Conservation (phyloP, 805 yeast genomes). For the Saturnispora gosingensis region DNA sequence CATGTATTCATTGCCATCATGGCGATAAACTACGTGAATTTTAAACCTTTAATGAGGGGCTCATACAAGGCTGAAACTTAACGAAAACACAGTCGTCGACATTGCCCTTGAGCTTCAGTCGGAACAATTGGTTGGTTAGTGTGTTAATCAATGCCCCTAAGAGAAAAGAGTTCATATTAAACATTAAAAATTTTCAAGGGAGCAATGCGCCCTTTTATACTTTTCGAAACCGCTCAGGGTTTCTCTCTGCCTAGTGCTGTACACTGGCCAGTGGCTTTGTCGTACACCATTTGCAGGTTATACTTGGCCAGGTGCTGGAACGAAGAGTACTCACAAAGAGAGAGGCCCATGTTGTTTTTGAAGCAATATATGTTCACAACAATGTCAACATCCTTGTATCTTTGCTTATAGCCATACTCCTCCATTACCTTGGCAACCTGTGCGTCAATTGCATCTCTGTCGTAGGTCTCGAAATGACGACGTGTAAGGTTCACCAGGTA, state of each 20-base stretch:
- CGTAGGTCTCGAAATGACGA: slow-evolving; percentile 68
- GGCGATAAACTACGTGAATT: background rate
- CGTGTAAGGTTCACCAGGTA: slow-evolving; percentile 79
- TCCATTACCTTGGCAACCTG: slow-evolving; percentile 32
- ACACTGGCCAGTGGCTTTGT: slow-evolving; percentile 24
- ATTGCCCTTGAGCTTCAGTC: slow-evolving; percentile 37
- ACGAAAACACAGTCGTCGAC: slow-evolving; percentile 46
- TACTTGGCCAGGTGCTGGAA: slow-evolving; percentile 56
- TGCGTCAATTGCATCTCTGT: slow-evolving; percentile 63
- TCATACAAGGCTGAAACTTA: slow-evolving; percentile 60
- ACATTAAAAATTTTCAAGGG: background rate
- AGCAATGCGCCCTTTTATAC: background rate
- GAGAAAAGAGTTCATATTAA: background rate
- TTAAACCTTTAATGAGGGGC: slow-evolving; percentile 16
- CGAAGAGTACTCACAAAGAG: slow-evolving; percentile 60
- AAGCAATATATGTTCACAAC: slow-evolving; percentile 80
- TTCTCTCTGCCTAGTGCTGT: slow-evolving; percentile 7
- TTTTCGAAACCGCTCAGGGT: background rate
- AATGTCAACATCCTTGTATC: slow-evolving; percentile 69
- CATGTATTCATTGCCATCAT: background rate
- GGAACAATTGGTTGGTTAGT: slow-evolving; percentile 46
- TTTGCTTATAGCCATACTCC: slow-evolving; percentile 55
- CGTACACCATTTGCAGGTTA: slow-evolving; percentile 78
- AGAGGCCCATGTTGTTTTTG: slow-evolving; percentile 71
- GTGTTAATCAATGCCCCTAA: slow-evolving; percentile 38